Evolutionary conservation across 495 filamentous ascomycete species (phyloP), one percentile per base, ranked within the genome.

Genomic region (Bathelium albidoporum): DNA sequence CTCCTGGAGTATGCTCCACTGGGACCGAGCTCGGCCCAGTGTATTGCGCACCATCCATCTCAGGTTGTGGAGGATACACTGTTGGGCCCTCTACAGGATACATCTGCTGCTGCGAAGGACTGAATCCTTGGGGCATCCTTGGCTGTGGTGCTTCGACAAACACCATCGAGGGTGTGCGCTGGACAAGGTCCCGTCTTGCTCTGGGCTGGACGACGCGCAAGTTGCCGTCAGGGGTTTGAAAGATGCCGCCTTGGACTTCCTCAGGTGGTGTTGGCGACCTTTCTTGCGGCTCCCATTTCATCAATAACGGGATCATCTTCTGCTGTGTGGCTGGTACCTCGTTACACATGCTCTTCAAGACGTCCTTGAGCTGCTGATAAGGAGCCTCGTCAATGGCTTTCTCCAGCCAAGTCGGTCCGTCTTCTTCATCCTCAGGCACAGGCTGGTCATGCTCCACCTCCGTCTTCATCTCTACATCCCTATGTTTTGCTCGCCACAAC

Each of bases 201-300:
- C 49, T 26, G 9, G 49, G 49, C 24, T 55, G 49, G 22, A 55
- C 49, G 24, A 55, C 29, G 9, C 49, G 24, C 9, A 29, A 9
- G 49, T 24, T 29, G 49, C 49, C 49, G 29, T 55, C 49, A 55
- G 22, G 20, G 5, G 20, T n/a, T 29, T 28, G 49, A 16, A 55
- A 55, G 11, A 16, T 24, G 9, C 49, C 24, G 16, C 4, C 49
- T 11, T 55, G 49, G 24, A 55, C 24, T 29, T 55, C 49, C 29
- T 55, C 49, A 9, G 49, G 49, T 29, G 49, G 49, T n/a, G 49
- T 55, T 16, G 49, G 49, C 24, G 49, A 55, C 20, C 49, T n/a
- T 29, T 55, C 49, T 55, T 55, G 22, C 2, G 49, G 49, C 24
- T 55, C 49, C 49, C 49, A 55, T 55, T 29, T 55, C 49, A 55